Percentiles rank a stretch among this genome's conserved stretches.
These are phyloP conservation scores for Curvularia sp. DNA, from an alignment of 2,329 filamentous ascomycete genomes.

Conservation along the genomic window DNA sequence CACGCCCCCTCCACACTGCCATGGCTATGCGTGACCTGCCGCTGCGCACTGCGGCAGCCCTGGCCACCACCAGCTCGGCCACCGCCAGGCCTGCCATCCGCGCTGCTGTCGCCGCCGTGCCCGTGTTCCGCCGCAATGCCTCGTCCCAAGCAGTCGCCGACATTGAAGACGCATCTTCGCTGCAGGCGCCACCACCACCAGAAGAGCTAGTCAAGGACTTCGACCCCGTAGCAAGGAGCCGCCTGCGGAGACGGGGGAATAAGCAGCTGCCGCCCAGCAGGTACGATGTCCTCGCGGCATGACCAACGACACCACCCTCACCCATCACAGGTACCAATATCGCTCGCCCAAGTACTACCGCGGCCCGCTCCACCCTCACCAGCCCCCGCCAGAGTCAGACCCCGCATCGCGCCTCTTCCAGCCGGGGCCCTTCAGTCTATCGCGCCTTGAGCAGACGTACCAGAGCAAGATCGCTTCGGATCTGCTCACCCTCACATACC, in stretches of 20 bases:
- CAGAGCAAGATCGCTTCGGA: slow-evolving; percentile 85
- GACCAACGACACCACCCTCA: slow-evolving; percentile 3
- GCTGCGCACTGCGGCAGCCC: slow-evolving; percentile 35
- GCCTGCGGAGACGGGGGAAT: slow-evolving; percentile 52
- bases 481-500: slow-evolving; percentile 86
- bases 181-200: slow-evolving; percentile 50
- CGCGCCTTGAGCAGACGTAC: slow-evolving; percentile 89
- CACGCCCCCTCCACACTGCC: slow-evolving; percentile 23
- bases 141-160: slow-evolving; percentile 56
- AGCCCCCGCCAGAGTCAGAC: slow-evolving; percentile 85
- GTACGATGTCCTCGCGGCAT: slow-evolving; percentile 44
- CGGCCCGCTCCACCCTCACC: slow-evolving; percentile 90
- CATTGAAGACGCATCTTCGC: slow-evolving; percentile 58
- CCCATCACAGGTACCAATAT: slow-evolving; percentile 79
- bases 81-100: slow-evolving; percentile 35
- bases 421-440: slow-evolving; percentile 88
- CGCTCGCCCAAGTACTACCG: slow-evolving; percentile 94
- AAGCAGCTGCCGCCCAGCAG: slow-evolving; percentile 61
- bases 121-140: slow-evolving; percentile 55
- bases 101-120: slow-evolving; percentile 25
- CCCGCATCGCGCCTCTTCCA: slow-evolving; percentile 86
- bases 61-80: slow-evolving; percentile 36
- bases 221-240: slow-evolving; percentile 58
- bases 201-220: slow-evolving; percentile 55
- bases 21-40: slow-evolving; percentile 52